Conservation (phyloP, 441 rosid species). For the Gossypium trilobum region DNA sequence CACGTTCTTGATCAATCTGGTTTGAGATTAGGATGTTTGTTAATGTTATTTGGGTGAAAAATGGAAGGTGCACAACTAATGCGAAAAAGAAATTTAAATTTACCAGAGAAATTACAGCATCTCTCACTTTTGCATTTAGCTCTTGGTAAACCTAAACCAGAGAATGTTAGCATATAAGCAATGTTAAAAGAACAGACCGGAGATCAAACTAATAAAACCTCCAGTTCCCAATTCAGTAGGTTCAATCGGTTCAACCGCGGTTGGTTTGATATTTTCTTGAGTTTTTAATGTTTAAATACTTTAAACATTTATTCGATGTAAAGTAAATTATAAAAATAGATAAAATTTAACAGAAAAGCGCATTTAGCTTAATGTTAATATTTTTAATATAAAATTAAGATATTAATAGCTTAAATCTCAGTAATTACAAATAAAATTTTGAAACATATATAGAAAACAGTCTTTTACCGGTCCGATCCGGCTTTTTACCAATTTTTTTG, state of each 20-base stretch:
- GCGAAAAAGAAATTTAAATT: neutral
- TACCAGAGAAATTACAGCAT: slow-evolving; percentile 38
- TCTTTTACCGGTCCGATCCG: neutral
- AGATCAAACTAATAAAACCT: no score
- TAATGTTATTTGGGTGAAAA: neutral
- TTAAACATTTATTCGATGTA: no score
- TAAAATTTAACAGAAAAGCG: neutral
- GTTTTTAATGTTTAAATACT: no score
- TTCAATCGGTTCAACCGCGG: no score
- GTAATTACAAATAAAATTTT: neutral
- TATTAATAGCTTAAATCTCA: neutral
- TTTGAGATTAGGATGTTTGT: neutral
- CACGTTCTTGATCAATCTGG: slow-evolving; percentile 42
- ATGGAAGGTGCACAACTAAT: neutral
- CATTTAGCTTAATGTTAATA: neutral
- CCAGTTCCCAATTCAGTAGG: no score
- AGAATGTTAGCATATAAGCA: neutral
- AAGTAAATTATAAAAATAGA: neutral
- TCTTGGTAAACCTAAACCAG: slow-evolving; percentile 27
- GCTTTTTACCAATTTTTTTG: neutral
- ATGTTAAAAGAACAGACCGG: no score
- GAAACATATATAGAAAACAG: neutral
- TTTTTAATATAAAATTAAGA: neutral
- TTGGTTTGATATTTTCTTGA: no score
- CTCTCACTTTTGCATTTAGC: slow-evolving; percentile 32